Conservation (phyloP, 2,329 filamentous ascomycete species). For the Tothia fuscella region DNA sequence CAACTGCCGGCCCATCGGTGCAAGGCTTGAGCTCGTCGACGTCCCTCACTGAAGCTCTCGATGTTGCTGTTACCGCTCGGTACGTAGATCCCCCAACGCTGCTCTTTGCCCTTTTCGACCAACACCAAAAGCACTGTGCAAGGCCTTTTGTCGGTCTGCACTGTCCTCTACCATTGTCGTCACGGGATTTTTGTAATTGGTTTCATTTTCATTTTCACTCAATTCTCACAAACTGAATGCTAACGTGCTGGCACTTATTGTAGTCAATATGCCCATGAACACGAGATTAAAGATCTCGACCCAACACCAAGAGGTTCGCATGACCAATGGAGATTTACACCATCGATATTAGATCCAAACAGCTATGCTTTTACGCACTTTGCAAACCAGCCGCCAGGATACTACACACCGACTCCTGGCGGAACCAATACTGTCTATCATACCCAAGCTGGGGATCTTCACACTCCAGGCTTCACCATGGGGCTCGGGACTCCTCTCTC, state of each 20-base stretch:
- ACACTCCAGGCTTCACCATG: slow-evolving; percentile 65
- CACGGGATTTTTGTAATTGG: background rate
- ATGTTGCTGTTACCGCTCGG: slow-evolving; percentile 32
- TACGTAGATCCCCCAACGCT: slow-evolving; percentile 22
- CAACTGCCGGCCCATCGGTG: slow-evolving; percentile 34
- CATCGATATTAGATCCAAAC: slow-evolving; percentile 76
- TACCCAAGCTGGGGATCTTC: slow-evolving; percentile 71
- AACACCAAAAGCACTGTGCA: background rate
- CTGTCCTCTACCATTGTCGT: background rate
- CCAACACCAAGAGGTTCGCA: slow-evolving; percentile 68
- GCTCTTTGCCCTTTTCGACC: slow-evolving; percentile 1
- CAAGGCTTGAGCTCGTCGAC: slow-evolving; percentile 35
- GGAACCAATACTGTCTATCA: slow-evolving; percentile 73
- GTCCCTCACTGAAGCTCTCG: slow-evolving; percentile 33
- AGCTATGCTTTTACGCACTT: slow-evolving; percentile 71
- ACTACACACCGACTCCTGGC: slow-evolving; percentile 80
- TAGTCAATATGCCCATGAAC: slow-evolving; percentile 33
- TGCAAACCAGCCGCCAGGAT: slow-evolving; percentile 66
- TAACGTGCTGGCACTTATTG: slow-evolving; percentile 12
- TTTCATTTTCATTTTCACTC: background rate
- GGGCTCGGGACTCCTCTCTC: slow-evolving; percentile 73
- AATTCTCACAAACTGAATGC: background rate
- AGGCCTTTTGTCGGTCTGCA: too few relatives aligned
- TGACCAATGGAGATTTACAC: slow-evolving; percentile 79
- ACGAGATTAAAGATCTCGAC: slow-evolving; percentile 61